These are phyloP conservation scores for Malus hybrid DNA, from an alignment of 331 rosid genomes.

Conservation along the genomic window DNA sequence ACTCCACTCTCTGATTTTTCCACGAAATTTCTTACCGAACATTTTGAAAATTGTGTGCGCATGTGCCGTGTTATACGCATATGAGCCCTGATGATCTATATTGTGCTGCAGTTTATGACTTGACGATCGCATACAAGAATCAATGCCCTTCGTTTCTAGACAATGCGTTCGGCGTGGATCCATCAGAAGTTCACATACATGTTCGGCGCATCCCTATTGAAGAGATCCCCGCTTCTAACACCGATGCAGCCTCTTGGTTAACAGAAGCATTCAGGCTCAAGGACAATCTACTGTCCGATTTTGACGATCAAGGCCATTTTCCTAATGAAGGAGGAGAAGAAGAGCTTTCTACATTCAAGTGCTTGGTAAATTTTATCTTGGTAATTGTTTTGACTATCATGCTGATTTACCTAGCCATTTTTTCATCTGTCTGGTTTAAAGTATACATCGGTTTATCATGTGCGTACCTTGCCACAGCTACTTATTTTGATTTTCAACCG, in stretches of 20 bases:
- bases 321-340: conserved; percentile 36
- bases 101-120: conserved; percentile 69
- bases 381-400: conserved; percentile 45
- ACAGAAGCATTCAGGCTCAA: conserved; percentile 43
- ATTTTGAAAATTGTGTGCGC: background rate
- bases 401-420: conserved; percentile 54
- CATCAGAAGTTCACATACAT: conserved; percentile 58
- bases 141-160: conserved; percentile 44
- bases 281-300: conserved; percentile 66
- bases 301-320: conserved; percentile 57
- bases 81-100: conserved; percentile 3
- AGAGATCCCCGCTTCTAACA: conserved; percentile 32
- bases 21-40: background rate
- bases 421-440: conserved; percentile 65
- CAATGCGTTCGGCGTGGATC: conserved; percentile 54
- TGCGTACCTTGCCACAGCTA: conserved; percentile 67
- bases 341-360: conserved; percentile 50
- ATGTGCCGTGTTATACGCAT: background rate
- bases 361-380: conserved; percentile 38
- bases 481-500: conserved; percentile 44
- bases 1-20: background rate
- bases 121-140: conserved; percentile 71
- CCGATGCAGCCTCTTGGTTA: conserved; percentile 36
- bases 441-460: conserved; percentile 61
- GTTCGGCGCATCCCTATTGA: conserved; percentile 31